phyloP scores from a whole-genome alignment of 805 yeast genomes.

The Kodamaea leandrae region DNA sequence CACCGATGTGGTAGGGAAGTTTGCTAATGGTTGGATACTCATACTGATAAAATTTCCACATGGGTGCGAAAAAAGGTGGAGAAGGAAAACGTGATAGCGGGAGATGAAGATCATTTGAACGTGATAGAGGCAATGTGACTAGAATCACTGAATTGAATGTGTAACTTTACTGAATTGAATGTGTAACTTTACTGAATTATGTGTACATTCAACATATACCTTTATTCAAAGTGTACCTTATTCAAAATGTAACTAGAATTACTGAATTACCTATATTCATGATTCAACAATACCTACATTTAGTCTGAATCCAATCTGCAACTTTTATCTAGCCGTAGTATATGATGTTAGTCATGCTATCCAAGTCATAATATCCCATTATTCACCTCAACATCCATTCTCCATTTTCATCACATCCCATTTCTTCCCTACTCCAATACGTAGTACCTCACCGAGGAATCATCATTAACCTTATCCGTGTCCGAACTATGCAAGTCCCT shows the following conservation, averaged over 20 bases:
- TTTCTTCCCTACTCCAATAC: neutral
- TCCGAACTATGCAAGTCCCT: slow-evolving; percentile 27
- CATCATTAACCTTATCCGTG: slow-evolving; percentile 1
- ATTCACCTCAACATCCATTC: neutral
- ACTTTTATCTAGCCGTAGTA: too few species aligned
- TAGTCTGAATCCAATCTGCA: too few species aligned
- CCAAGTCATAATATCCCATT: too few species aligned
- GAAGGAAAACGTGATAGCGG: neutral
- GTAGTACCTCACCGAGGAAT: neutral
- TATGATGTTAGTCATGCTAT: too few species aligned
- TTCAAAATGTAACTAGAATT: too few species aligned
- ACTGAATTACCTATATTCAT: too few species aligned
- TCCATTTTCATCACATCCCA: neutral
- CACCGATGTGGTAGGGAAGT: slow-evolving; percentile 19
- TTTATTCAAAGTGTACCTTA: too few species aligned
- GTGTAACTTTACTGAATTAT: too few species aligned
- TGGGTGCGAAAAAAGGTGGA: neutral
- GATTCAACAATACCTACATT: too few species aligned
- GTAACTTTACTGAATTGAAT: too few species aligned
- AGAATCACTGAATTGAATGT: neutral
- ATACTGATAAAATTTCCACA: neutral
- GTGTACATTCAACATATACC: too few species aligned
- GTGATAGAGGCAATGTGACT: neutral
- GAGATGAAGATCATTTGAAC: neutral
- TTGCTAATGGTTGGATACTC: slow-evolving; percentile 3